A percentile compares a stretch with the other conserved stretches of the same genome.
These are phyloP conservation scores for Reutealis trisperma DNA, from an alignment of 345 rosid genomes.

Conservation along the genomic window DNA sequence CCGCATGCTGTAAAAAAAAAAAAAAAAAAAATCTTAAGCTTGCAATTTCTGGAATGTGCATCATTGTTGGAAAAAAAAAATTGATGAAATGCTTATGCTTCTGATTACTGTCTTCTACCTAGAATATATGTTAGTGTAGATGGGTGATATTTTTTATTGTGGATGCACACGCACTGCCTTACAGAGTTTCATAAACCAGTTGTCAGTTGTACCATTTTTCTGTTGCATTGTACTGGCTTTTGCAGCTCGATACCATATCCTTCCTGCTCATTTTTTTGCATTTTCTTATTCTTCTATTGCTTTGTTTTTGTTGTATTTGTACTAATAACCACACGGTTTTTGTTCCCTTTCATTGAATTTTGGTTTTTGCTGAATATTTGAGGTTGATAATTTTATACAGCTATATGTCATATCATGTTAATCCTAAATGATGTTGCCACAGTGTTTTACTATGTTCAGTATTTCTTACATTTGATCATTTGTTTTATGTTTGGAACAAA, in stretches of 20 bases:
- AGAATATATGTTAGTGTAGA: neutral
- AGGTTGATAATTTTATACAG: neutral
- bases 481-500: neutral
- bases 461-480: neutral
- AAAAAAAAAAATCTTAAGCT: neutral
- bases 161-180: neutral
- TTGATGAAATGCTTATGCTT: no score
- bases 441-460: neutral
- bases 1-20: neutral
- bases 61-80: no score
- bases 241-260: neutral
- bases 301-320: neutral
- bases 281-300: neutral
- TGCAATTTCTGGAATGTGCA: neutral
- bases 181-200: neutral
- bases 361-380: neutral
- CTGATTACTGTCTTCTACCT: neutral
- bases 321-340: neutral
- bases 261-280: neutral
- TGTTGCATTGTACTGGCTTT: neutral
- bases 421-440: neutral
- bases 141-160: neutral
- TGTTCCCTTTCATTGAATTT: no score
- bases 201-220: neutral
- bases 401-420: no score